Evolutionary conservation across 345 rosid species (phyloP), one percentile per base, ranked within the genome.

Genomic region (Cardamine resedifolia): DNA sequence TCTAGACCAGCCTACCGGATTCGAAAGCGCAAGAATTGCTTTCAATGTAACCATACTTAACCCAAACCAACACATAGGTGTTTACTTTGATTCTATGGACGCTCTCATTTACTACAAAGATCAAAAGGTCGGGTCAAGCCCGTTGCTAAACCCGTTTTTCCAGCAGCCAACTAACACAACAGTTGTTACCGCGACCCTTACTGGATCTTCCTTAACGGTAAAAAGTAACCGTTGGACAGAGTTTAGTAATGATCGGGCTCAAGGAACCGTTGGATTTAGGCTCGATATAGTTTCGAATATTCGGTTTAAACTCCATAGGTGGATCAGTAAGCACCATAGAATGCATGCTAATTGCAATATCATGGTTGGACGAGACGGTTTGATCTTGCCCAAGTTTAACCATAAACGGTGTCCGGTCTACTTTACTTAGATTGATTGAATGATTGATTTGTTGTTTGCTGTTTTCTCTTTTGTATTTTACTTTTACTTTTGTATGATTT

Each of bases 151-250:
- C 24, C 75, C 85, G 21, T 87, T 85, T 61, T 83, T 78, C 19
- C 99, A 95, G 75, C 83, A 83, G 39, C 96, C 97, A 0, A 87
- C 89, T 76, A 86, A 76, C 50, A 95, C 96, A 0, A 87, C 82
- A 0, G 7, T 82, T 1, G 64, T 89, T 33, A 12, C 12, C 2
- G 77, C 64, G 2, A 79, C 61, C 1, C 59, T 89, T 34, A 79
- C 84, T 14, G 90, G 97, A 68, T 87, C 87, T 27, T 85, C 87
- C 8, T 64, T 95, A 33, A 78, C 84, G 6, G 87, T 85, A 56
- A 84, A 68, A 24, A 85, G 83, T 74, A 68, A 64, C 9, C 82
- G 83, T 19, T 88, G 98, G 97, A 65, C 44, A n/a, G 88, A 87
- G 85, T 87, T 95, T 48, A 18, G 45, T 85, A 52, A 48, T 44